Evolutionary conservation across 495 filamentous ascomycete species (phyloP).

Genomic region (Daldinia vernicosa): DNA sequence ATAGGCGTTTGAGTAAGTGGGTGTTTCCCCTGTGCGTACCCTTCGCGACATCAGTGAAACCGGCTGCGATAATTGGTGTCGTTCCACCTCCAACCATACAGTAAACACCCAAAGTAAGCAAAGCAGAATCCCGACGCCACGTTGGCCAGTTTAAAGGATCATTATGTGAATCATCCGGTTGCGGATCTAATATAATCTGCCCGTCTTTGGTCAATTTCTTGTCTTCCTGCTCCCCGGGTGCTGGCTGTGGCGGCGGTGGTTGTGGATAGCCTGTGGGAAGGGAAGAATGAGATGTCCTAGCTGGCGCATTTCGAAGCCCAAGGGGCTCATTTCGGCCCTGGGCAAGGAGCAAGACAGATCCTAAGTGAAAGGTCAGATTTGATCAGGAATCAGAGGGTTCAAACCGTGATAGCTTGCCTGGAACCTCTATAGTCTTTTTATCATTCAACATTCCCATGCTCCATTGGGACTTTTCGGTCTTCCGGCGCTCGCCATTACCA

Average conservation of each 20-base stretch:
- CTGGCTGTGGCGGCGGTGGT: slow-evolving; percentile 35
- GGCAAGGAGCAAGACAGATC: slow-evolving; percentile 82
- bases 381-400: not conserved
- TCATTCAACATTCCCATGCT: slow-evolving; percentile 88
- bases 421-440: slow-evolving; percentile 85
- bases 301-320: slow-evolving; percentile 77
- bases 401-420: slow-evolving; percentile 65
- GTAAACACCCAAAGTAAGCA: slow-evolving; percentile 88
- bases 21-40: slow-evolving; percentile 44
- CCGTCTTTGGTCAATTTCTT: slow-evolving; percentile 85
- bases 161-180: slow-evolving; percentile 89
- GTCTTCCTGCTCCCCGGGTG: slow-evolving; percentile 49
- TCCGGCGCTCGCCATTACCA: slow-evolving; percentile 6
- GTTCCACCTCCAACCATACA: slow-evolving; percentile 94
- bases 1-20: not conserved
- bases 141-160: slow-evolving; percentile 94
- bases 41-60: slow-evolving; percentile 81
- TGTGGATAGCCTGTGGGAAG: slow-evolving; percentile 66
- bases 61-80: slow-evolving; percentile 89
- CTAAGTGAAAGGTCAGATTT: slow-evolving; percentile 53
- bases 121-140: slow-evolving; percentile 81
- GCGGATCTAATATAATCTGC: slow-evolving; percentile 86
- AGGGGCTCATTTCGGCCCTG: slow-evolving; percentile 81
- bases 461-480: slow-evolving; percentile 58
- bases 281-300: slow-evolving; percentile 79